These are phyloP conservation scores for Oryza rufipogon DNA, from an alignment of 176 grass and related monocot genomes.

Conservation along the genomic window DNA sequence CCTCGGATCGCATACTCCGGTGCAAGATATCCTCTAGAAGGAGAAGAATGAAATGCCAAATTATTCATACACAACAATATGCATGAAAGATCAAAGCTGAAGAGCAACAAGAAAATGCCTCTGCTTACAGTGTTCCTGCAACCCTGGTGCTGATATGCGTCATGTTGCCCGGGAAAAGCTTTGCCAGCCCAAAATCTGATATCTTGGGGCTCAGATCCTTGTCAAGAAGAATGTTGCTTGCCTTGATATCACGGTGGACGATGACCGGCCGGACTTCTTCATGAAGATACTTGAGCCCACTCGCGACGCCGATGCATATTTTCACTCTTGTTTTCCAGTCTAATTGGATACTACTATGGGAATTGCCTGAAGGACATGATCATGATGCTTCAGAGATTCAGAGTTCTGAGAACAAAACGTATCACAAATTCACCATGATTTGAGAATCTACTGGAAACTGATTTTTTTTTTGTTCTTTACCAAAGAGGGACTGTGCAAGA, in stretches of 20 bases:
- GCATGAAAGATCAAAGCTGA: slow-evolving; percentile 1
- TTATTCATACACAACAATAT: slow-evolving; percentile 16
- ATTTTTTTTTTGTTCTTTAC: slow-evolving; percentile 43
- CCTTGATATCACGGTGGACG: slow-evolving; percentile 89
- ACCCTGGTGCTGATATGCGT: slow-evolving; percentile 86
- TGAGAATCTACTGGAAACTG: not conserved
- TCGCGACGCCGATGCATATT: slow-evolving; percentile 68
- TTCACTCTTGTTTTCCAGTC: slow-evolving; percentile 68
- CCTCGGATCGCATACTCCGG: slow-evolving; percentile 74
- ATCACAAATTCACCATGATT: slow-evolving; percentile 7
- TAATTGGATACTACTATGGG: slow-evolving; percentile 57
- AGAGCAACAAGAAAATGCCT: not conserved
- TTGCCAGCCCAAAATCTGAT: slow-evolving; percentile 84
- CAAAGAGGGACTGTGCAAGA: slow-evolving; percentile 73
- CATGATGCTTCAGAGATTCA: slow-evolving; percentile 28
- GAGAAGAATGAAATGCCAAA: slow-evolving; percentile 1
- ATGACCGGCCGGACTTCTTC: slow-evolving; percentile 64
- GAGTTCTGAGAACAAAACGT: slow-evolving; percentile 2
- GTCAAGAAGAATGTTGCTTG: slow-evolving; percentile 88
- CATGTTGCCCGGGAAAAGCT: slow-evolving; percentile 70
- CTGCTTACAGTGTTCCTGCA: slow-evolving; percentile 85
- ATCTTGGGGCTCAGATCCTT: slow-evolving; percentile 72
- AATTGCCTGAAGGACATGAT: slow-evolving; percentile 52
- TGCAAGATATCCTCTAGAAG: slow-evolving; percentile 59
- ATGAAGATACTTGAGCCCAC: slow-evolving; percentile 76